Evolutionary conservation across 768 basidiomycete genomes (phyloP), one percentile per base, ranked within the genome.

Genomic region (button mushroom (Agaricus bisporus)): DNA sequence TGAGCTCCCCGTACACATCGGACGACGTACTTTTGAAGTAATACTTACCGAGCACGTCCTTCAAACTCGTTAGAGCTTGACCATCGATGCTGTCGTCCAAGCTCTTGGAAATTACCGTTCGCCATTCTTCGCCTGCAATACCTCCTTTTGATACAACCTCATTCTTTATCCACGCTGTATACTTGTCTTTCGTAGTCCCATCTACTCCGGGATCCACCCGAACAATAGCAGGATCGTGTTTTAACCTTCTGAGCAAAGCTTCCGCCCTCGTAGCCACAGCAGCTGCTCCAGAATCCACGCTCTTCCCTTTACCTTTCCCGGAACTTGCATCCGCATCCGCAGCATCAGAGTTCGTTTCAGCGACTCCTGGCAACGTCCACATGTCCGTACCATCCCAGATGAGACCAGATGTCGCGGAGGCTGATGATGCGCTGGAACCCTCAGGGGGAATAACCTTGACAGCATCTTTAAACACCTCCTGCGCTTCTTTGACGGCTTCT

Each of bases 371-470:
- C 54, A 93, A 63, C 73, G 85, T 83, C 86, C 91, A 94, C 64
- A 93, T 79, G 66, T 95, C 91, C 29, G 83, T 71, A 1, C 91
- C 93, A 65, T 95, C 93, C 91, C 91, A 95, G 41, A 81, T 59
- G 25, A 85, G 63, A 3, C 77, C 80, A 29, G 61, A 58, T 1
- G 68, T 62, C 28, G 57, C 59, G 20, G 63, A 55, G 26, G 42
- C 55, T 55, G 37, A 20, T 6, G 60, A 65, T 10, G 53, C 35
- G 37, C 45, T 28, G 0, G 63, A 70, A 41, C 78, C 78, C 36
- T 88, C 85, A 1, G 94, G 94, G 0, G 94, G 95, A 12, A 98
- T 75, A 48, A 97, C 87, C 66, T 94, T 95, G 61, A 98, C 91
- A 10, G 91, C 92, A 47, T 98, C 94, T 49, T 78, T 83, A 9